A percentile compares a stretch with the other conserved stretches of the same genome.
Conservation (phyloP, 192 early-diverging fungal genomes). For the Podila minutissima region DNA sequence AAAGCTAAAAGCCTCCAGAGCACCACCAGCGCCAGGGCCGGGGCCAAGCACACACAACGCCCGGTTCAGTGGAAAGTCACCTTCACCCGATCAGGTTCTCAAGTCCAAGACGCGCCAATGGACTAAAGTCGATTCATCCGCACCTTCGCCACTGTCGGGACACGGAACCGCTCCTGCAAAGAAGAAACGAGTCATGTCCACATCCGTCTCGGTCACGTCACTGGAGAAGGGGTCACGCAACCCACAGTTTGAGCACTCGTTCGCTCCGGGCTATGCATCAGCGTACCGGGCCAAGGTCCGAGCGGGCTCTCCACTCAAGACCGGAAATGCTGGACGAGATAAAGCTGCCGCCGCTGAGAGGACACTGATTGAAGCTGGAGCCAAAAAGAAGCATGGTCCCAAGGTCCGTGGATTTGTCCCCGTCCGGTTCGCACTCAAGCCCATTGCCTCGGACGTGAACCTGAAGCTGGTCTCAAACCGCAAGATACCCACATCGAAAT, state of each 20-base stretch:
- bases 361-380: conserved; percentile 39
- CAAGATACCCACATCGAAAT: conserved; percentile 31
- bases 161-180: background rate
- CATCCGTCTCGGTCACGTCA: conserved; percentile 40
- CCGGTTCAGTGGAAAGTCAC: conserved; percentile 5
- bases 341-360: conserved; percentile 42
- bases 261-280: conserved; percentile 41
- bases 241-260: conserved; percentile 46
- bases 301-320: conserved; percentile 5
- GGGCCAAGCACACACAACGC: background rate
- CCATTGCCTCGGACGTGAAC: conserved; percentile 64
- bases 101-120: conserved; percentile 30
- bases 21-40: background rate
- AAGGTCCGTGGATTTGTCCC: conserved; percentile 67
- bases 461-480: conserved; percentile 38
- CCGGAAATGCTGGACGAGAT: conserved; percentile 47
- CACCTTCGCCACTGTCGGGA: background rate
- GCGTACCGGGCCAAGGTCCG: conserved; percentile 3
- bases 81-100: conserved; percentile 7
- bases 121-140: background rate
- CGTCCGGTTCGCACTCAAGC: conserved; percentile 65
- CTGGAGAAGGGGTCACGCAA: conserved; percentile 45
- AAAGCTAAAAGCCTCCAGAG: conserved; percentile 17
- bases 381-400: conserved; percentile 30
- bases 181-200: conserved; percentile 19